A percentile compares a stretch with the other conserved stretches of the same genome.
phyloP scores from a whole-genome alignment of 2,329 filamentous ascomycete genomes.

The Aureobasidium sp. region DNA sequence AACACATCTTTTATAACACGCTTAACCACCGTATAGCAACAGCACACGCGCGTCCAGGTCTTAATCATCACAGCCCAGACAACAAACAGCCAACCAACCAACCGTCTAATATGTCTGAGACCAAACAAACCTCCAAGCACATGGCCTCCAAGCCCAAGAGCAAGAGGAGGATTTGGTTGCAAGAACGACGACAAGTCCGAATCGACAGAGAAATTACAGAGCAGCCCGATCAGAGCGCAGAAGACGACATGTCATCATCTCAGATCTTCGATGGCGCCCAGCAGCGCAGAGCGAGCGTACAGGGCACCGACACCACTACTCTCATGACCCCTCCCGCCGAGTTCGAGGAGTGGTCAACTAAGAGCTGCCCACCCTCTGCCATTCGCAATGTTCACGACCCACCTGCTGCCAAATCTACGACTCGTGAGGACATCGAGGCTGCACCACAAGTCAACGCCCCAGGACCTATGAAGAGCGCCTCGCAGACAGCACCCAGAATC shows the following conservation, averaged over 20 bases:
- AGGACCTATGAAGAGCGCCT: not conserved
- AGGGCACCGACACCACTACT: not conserved
- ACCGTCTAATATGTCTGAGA: not conserved
- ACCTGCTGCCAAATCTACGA: not conserved
- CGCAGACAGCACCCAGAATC: not conserved
- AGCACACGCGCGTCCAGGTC: not conserved
- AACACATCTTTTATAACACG: not conserved
- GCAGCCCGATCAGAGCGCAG: not conserved
- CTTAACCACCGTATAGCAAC: not conserved
- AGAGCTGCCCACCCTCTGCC: not conserved
- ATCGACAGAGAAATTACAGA: not conserved
- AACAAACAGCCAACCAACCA: not conserved
- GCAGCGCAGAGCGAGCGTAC: not conserved
- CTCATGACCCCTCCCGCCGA: not conserved
- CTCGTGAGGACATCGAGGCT: not conserved
- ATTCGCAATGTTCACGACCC: not conserved
- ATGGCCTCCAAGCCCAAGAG: not conserved
- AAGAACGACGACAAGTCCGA: not conserved
- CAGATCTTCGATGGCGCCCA: not conserved
- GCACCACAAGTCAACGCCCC: not conserved
- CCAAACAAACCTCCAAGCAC: not conserved
- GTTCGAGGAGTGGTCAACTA: not conserved
- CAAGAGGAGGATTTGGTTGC: not conserved
- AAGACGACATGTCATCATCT: not conserved
- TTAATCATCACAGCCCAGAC: not conserved